Evolutionary conservation across 305 asterid species (phyloP).

Genomic region (Caryopteris hybrid): DNA sequence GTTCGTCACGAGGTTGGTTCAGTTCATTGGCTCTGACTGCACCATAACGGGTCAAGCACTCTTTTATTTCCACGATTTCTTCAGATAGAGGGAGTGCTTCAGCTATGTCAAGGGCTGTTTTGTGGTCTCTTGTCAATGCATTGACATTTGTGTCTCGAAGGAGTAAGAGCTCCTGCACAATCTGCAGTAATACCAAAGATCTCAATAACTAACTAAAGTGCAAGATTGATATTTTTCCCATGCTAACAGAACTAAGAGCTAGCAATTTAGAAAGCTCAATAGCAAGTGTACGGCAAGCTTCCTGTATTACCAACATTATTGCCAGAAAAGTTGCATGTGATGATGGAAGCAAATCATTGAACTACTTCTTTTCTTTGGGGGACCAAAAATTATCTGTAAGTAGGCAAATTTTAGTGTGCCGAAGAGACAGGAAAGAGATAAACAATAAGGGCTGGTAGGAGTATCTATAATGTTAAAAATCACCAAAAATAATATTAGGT

Average conservation of each 20-base stretch:
- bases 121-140: constrained; percentile 64
- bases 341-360: not conserved
- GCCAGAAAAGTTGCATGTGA: no score
- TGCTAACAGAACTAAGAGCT: not conserved
- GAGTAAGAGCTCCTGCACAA: constrained; percentile 55
- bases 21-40: constrained; percentile 58
- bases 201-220: not conserved
- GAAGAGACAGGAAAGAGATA: not conserved
- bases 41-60: constrained; percentile 45
- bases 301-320: no score
- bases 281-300: no score
- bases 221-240: not conserved
- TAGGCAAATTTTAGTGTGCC: no score
- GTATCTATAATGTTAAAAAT: not conserved
- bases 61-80: constrained; percentile 51
- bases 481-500: not conserved
- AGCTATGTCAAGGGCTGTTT: constrained; percentile 76
- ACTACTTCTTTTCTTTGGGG: not conserved
- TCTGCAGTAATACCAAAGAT: constrained; percentile 35
- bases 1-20: constrained; percentile 73
- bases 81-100: constrained; percentile 64
- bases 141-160: constrained; percentile 63
- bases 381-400: not conserved
- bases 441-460: not conserved
- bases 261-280: not conserved